Conservation (phyloP, 148 eudicot species). For the Nyssa sinensis region DNA sequence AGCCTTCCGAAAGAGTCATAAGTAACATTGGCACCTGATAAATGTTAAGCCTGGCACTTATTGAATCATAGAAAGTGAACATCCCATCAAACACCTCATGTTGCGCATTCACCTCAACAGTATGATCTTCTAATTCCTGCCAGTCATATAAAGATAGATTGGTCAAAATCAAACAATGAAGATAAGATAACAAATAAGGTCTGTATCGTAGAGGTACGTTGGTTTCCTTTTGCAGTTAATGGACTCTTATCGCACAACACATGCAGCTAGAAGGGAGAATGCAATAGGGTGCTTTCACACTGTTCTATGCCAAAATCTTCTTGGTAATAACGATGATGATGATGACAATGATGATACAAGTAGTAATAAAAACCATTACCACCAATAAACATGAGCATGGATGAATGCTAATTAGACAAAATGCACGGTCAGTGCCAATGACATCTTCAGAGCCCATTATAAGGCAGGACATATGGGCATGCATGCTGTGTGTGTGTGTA, state of each 20-base stretch:
- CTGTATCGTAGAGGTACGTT: not conserved
- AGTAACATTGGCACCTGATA: conserved; percentile 58
- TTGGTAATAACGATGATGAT: no score
- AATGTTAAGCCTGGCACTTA: conserved; percentile 58
- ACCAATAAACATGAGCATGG: not conserved
- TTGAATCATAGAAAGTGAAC: conserved; percentile 81
- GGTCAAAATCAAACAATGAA: conserved; percentile 1
- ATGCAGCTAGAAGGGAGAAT: not conserved
- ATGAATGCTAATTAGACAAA: not conserved
- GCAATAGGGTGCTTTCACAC: not conserved
- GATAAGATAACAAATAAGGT: not conserved
- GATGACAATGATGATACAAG: no score
- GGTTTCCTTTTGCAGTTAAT: no score
- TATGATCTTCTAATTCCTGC: conserved; percentile 81
- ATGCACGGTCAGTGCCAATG: not conserved
- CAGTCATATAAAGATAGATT: not conserved
- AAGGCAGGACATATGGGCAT: not conserved
- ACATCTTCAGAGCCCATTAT: not conserved
- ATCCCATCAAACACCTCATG: conserved; percentile 75
- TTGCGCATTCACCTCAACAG: conserved; percentile 69
- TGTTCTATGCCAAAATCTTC: not conserved
- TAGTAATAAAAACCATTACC: not conserved
- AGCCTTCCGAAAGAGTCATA: no score
- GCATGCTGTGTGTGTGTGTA: no score
- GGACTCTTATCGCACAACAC: not conserved